Conservation (phyloP, 768 basidiomycete species). For the Suillus cothurnatus region DNA sequence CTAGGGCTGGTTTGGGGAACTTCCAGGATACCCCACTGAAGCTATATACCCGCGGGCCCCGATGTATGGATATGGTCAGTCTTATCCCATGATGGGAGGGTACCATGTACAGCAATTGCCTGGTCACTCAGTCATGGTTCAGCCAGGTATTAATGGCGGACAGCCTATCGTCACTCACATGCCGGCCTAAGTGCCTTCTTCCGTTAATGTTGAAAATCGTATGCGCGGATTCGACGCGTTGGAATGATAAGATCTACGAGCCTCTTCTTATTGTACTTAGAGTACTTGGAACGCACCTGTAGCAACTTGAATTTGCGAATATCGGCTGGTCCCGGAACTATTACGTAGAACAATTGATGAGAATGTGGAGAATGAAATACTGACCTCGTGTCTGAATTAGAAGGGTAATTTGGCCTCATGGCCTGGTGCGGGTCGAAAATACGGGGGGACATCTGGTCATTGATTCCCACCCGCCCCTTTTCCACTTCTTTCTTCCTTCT, state of each 20-base stretch:
- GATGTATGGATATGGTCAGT: conserved; percentile 36
- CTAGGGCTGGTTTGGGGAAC: conserved; percentile 80
- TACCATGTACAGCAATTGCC: conserved; percentile 51
- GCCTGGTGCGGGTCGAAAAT: conserved; percentile 20
- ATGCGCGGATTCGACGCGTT: not conserved
- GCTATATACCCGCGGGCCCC: conserved; percentile 23
- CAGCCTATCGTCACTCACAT: conserved; percentile 65
- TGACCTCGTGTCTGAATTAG: conserved; percentile 28
- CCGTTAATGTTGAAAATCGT: not conserved
- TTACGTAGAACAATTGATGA: conserved; percentile 18
- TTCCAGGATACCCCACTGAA: conserved; percentile 54
- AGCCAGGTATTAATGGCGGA: conserved; percentile 62
- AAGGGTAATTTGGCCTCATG: conserved; percentile 20
- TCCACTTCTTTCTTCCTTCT: conserved; percentile 18
- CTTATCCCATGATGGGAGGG: conserved; percentile 27
- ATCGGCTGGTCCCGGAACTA: not conserved
- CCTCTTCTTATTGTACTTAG: not conserved
- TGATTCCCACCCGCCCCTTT: conserved; percentile 32
- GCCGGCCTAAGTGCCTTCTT: conserved; percentile 31
- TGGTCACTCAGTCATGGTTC: conserved; percentile 68
- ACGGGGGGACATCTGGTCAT: conserved; percentile 3
- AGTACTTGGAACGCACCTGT: not conserved
- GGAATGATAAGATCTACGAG: not conserved
- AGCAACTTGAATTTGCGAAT: not conserved
- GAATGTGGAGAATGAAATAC: conserved; percentile 16